These are phyloP conservation scores for Acer campestre DNA, from an alignment of 345 rosid species.

Conservation along the genomic window DNA sequence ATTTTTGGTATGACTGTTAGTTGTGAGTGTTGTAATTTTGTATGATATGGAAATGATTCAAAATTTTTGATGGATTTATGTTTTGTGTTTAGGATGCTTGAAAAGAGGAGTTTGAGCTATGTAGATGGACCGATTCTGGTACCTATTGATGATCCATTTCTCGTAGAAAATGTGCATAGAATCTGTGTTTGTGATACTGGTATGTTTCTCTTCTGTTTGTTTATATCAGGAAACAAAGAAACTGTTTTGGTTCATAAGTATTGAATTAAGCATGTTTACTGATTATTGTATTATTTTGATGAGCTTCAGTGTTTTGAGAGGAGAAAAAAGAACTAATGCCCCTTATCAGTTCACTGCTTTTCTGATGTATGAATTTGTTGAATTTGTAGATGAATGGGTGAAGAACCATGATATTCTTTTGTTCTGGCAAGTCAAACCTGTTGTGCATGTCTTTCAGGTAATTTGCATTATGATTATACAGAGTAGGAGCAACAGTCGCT, in stretches of 20 bases:
- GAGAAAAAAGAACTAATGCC: background rate
- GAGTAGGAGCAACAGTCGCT: background rate
- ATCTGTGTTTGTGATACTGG: slow-evolving; percentile 85
- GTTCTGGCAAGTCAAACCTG: slow-evolving; percentile 98
- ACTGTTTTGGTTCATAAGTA: background rate
- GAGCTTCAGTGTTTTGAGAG: background rate
- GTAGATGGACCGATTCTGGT: slow-evolving; percentile 77
- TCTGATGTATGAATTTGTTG: slow-evolving; percentile 24
- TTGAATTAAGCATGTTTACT: background rate
- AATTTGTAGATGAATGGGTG: slow-evolving; percentile 72
- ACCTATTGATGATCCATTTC: slow-evolving; percentile 69
- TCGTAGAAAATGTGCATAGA: slow-evolving; percentile 68
- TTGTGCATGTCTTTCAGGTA: slow-evolving; percentile 96
- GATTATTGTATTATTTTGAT: background rate
- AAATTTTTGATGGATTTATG: background rate
- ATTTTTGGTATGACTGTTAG: background rate
- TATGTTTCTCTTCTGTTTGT: slow-evolving; percentile 22
- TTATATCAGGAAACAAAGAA: background rate
- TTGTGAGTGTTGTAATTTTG: background rate
- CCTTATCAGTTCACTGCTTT: background rate
- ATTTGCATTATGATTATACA: background rate
- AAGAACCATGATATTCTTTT: slow-evolving; percentile 75
- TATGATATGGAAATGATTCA: background rate
- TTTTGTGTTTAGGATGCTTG: slow-evolving; percentile 69
- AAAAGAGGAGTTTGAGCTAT: slow-evolving; percentile 86